phyloP scores from a whole-genome alignment of 169 alveolate genomes.

The Perkinsus marinus region DNA sequence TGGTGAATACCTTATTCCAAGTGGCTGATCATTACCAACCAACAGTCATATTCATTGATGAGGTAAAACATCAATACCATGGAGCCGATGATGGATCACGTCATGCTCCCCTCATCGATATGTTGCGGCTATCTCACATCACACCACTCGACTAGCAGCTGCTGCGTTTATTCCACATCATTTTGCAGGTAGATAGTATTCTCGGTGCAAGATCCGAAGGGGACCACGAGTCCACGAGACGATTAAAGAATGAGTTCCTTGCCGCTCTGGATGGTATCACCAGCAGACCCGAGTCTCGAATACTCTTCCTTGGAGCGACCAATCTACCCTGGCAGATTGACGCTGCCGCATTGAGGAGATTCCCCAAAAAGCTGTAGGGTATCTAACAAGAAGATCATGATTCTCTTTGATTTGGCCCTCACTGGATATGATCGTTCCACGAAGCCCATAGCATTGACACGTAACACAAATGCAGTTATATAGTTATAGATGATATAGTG shows the following conservation, averaged over 20 bases:
- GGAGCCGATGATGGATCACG: too few relatives aligned
- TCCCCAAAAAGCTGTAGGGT: conserved; percentile 57
- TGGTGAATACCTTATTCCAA: conserved; percentile 60
- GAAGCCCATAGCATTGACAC: too few relatives aligned
- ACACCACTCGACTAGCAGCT: too few relatives aligned
- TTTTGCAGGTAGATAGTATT: conserved; percentile 51
- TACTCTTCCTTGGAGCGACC: conserved; percentile 60
- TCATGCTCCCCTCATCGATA: too few relatives aligned
- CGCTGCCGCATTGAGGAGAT: conserved; percentile 70
- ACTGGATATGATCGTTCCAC: too few relatives aligned
- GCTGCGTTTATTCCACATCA: too few relatives aligned
- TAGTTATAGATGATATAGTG: too few relatives aligned
- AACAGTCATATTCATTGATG: conserved; percentile 69
- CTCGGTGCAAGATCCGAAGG: conserved; percentile 58
- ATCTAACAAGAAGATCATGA: neutral
- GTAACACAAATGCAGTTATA: too few relatives aligned
- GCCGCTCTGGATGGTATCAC: conserved; percentile 62
- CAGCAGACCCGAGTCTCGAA: conserved; percentile 35
- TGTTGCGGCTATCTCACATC: too few relatives aligned
- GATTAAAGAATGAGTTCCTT: conserved; percentile 72
- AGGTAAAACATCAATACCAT: conserved; percentile 19
- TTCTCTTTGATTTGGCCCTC: too few relatives aligned
- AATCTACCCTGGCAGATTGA: conserved; percentile 70
- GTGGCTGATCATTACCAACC: conserved; percentile 64
- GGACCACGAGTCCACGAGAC: conserved; percentile 63